A percentile compares a stretch with the other conserved stretches of the same genome.
Evolutionary conservation across 1,284 basidiomycete genomes (phyloP).

Genomic region (Heterobasidion parviporum): DNA sequence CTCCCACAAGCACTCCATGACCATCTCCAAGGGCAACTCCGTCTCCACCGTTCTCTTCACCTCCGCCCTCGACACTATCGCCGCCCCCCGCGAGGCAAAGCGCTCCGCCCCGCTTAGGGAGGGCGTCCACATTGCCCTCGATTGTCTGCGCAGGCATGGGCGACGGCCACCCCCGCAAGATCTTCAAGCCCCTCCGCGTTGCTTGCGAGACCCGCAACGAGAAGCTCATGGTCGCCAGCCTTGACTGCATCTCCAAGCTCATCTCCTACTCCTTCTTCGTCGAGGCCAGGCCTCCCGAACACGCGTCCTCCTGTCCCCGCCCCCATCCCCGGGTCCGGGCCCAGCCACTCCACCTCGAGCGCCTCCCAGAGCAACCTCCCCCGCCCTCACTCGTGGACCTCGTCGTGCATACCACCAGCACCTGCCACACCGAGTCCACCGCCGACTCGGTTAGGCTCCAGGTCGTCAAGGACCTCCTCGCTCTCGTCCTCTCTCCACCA

Average conservation of each 20-base stretch:
- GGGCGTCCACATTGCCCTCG: constrained; percentile 71
- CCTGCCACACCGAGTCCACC: constrained; percentile 83
- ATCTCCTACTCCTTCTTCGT: constrained; percentile 94
- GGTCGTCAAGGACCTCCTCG: constrained; percentile 89
- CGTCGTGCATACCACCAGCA: constrained; percentile 88
- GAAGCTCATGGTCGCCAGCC: constrained; percentile 87
- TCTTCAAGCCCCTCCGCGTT: constrained; percentile 87
- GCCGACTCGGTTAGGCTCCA: constrained; percentile 89
- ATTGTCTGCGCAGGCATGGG: constrained; percentile 69
- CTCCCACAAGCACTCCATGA: constrained; percentile 52
- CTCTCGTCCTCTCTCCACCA: constrained; percentile 82
- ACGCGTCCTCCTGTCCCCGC: constrained; percentile 50
- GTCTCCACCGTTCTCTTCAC: constrained; percentile 77
- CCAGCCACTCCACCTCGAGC: constrained; percentile 23
- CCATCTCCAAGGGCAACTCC: constrained; percentile 61
- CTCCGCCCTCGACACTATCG: constrained; percentile 83
- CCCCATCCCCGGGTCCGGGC: constrained; percentile 54
- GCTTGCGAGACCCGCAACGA: constrained; percentile 92
- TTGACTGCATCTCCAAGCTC: constrained; percentile 94
- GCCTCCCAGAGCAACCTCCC: constrained; percentile 41
- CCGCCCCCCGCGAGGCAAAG: constrained; percentile 84
- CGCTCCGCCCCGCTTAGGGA: constrained; percentile 76
- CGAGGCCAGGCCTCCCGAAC: constrained; percentile 40
- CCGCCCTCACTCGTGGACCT: constrained; percentile 78
- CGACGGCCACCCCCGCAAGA: constrained; percentile 69